A percentile compares a stretch with the other conserved stretches of the same genome.
Evolutionary conservation across 768 basidiomycete species (phyloP).

Genomic region (Tricholomella constricta): DNA sequence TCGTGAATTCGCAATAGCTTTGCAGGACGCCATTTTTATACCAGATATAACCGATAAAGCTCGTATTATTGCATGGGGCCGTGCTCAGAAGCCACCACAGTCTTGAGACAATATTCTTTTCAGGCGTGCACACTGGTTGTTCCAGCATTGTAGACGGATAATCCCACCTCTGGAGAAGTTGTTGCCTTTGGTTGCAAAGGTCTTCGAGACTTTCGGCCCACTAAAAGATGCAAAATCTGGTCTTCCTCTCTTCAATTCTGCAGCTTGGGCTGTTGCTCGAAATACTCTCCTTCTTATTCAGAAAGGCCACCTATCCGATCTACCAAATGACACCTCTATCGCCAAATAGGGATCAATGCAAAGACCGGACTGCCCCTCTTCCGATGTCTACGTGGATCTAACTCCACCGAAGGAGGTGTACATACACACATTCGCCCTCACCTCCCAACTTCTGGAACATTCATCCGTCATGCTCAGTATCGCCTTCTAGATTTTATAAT

Average conservation of each 20-base stretch:
- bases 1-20: not conserved
- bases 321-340: slow-evolving; percentile 29
- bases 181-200: slow-evolving; percentile 21
- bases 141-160: slow-evolving; percentile 22
- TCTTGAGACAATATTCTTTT: slow-evolving; percentile 15
- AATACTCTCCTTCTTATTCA: slow-evolving; percentile 19
- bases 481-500: slow-evolving; percentile 25
- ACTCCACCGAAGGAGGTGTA: slow-evolving; percentile 36
- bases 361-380: slow-evolving; percentile 27
- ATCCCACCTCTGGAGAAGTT: slow-evolving; percentile 36
- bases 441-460: slow-evolving; percentile 24
- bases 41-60: slow-evolving; percentile 23
- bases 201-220: slow-evolving; percentile 21
- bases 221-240: slow-evolving; percentile 31
- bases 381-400: slow-evolving; percentile 31
- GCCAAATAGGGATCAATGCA: slow-evolving; percentile 14
- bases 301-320: slow-evolving; percentile 29
- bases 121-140: slow-evolving; percentile 24
- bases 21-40: slow-evolving; percentile 27
- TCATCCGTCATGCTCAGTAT: slow-evolving; percentile 21
- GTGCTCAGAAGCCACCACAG: not conserved
- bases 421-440: slow-evolving; percentile 29
- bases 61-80: not conserved
- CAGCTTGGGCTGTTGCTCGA: slow-evolving; percentile 28
- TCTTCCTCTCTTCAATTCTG: slow-evolving; percentile 29